Evolutionary conservation across 1,139 yeast species (phyloP).

Genomic region (Geotrichum phurueaensis): DNA sequence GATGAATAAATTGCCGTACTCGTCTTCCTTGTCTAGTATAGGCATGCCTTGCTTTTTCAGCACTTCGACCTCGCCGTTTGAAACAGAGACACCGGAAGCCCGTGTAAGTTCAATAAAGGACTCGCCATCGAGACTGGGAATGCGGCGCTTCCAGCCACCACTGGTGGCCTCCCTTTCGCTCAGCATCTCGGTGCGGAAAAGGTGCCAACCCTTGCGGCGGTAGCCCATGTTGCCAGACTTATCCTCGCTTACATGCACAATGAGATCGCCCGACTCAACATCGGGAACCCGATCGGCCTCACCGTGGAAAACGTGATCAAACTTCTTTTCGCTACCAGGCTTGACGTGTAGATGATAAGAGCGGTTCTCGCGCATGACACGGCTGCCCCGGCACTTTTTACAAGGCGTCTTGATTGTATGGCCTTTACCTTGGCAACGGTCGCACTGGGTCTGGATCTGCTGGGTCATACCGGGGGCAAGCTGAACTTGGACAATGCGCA

Average conservation of each 20-base stretch:
- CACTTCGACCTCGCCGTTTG: slow-evolving; percentile 65
- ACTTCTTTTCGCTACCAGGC: slow-evolving; percentile 65
- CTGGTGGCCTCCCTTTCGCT: slow-evolving; percentile 61
- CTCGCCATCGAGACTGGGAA: slow-evolving; percentile 60
- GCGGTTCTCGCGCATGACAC: slow-evolving; percentile 53
- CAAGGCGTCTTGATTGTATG: slow-evolving; percentile 59
- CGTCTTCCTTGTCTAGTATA: slow-evolving; percentile 40
- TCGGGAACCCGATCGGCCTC: slow-evolving; percentile 86
- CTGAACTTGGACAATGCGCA: slow-evolving; percentile 60
- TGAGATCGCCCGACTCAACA: slow-evolving; percentile 71
- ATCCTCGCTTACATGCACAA: slow-evolving; percentile 47
- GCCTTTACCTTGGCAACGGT: slow-evolving; percentile 75
- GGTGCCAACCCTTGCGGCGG: slow-evolving; percentile 65
- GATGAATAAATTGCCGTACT: slow-evolving; percentile 67
- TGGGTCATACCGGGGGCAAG: slow-evolving; percentile 89
- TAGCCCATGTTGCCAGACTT: slow-evolving; percentile 58
- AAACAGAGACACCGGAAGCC: slow-evolving; percentile 45
- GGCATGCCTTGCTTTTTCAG: slow-evolving; percentile 87
- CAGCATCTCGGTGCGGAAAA: slow-evolving; percentile 77
- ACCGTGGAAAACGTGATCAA: slow-evolving; percentile 55
- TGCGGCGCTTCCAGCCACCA: slow-evolving; percentile 74
- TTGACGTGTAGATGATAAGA: slow-evolving; percentile 56
- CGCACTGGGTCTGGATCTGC: slow-evolving; percentile 73
- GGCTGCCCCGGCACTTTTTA: slow-evolving; percentile 61
- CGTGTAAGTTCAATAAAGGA: slow-evolving; percentile 48